A percentile compares a stretch with the other conserved stretches of the same genome.
phyloP scores from a whole-genome alignment of 2,329 filamentous ascomycete species.

The Claviceps arundinis region DNA sequence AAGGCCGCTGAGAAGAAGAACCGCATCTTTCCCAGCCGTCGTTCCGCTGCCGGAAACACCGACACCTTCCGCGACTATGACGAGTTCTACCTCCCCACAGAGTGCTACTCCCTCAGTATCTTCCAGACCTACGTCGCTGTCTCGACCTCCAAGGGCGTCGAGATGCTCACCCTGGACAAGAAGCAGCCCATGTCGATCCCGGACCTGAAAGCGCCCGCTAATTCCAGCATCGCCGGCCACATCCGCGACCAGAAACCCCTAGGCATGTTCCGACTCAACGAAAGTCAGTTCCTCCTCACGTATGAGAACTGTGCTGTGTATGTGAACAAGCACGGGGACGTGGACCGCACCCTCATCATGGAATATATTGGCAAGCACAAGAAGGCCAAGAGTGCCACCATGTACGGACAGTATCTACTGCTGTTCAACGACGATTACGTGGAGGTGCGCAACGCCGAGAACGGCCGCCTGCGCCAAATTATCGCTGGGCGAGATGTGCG shows the following conservation, averaged over 20 bases:
- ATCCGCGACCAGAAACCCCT: slow-evolving; percentile 74
- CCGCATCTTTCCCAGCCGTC: slow-evolving; percentile 49
- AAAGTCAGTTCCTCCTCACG: slow-evolving; percentile 82
- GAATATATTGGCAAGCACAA: slow-evolving; percentile 87
- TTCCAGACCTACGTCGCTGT: slow-evolving; percentile 93
- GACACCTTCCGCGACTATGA: slow-evolving; percentile 98
- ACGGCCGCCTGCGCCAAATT: slow-evolving; percentile 83
- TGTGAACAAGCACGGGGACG: slow-evolving; percentile 94
- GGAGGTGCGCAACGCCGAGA: slow-evolving; percentile 92
- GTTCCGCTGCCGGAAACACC: slow-evolving; percentile 54
- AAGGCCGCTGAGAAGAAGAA: slow-evolving; percentile 78
- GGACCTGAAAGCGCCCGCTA: slow-evolving; percentile 64
- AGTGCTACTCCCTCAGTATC: slow-evolving; percentile 89
- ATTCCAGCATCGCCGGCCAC: slow-evolving; percentile 72
- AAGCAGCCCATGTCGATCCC: slow-evolving; percentile 92
- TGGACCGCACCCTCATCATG: slow-evolving; percentile 90
- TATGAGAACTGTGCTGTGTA: slow-evolving; percentile 97
- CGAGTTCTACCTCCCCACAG: slow-evolving; percentile 94
- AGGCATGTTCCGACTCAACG: slow-evolving; percentile 91
- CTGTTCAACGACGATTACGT: slow-evolving; percentile 95
- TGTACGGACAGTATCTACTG: slow-evolving; percentile 83
- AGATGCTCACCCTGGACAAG: slow-evolving; percentile 93
- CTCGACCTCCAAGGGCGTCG: slow-evolving; percentile 80
- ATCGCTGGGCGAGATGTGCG: slow-evolving; percentile 84
- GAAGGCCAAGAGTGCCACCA: slow-evolving; percentile 68